Evolutionary conservation across 1,139 yeast genomes (phyloP), one percentile per base, ranked within the genome.

Genomic region (Keqinozyma sinolaborantium): DNA sequence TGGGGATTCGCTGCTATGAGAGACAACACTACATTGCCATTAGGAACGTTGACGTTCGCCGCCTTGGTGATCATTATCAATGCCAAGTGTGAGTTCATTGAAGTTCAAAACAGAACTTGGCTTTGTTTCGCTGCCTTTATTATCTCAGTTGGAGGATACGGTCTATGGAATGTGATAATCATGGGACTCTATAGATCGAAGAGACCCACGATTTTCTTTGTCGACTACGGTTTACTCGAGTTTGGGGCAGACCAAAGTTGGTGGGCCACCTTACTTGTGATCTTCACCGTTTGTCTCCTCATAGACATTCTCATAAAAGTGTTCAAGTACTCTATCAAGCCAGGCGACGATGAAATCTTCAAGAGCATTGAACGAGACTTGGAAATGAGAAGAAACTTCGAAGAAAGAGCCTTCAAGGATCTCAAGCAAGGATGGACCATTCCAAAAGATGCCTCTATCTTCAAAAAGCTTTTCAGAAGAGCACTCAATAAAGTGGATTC

Each of bases 71-170:
- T 79, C 26, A 59, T 88, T 10, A 83, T 92, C 48, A 84, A 85
- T 49, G 69, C 80, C 34, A 92, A 90, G 57, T 73, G 88, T 41
- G 87, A 84, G 44, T 64, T 88, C 36, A 56, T 92, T 29, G 97
- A 92, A 47, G 86, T 86, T 81, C 94, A 84, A 45, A 77, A 83
- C 45, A 68, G 88, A 36, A 83, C 83, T 13, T 71, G 87, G 68
- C 51, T 87, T 25, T 80, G 84, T n/a, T 66, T 78, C 49, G 79
- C 80, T 0, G 79, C 92, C 2, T 71, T 80, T 39, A 52, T 75
- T 11, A 70, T 88, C n/a, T 86, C 96, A 1, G 79, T 80, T 30
- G 79, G 83, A 12, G 98, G 97, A 0, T 94, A 94, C 79, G 66
- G 83, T n/a, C 43, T 80, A 4, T 92, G 97, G 96, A 80, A 86